phyloP scores from a whole-genome alignment of 2,329 filamentous ascomycete species.

The Passalora sequoiae region DNA sequence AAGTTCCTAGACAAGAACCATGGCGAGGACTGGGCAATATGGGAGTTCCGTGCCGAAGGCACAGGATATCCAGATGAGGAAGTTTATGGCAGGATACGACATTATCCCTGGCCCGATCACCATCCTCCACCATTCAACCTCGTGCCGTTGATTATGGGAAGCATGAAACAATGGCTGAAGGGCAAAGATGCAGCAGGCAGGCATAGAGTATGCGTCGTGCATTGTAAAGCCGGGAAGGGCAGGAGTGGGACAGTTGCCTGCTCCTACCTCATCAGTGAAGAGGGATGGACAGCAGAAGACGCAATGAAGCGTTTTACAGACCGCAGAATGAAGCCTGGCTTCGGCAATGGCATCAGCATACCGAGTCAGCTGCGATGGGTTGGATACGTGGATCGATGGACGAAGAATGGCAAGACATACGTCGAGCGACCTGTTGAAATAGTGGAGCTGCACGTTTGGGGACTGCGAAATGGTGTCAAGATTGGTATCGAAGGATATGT shows the following conservation, averaged over 20 bases:
- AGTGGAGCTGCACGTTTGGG: constrained; percentile 85
- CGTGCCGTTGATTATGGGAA: constrained; percentile 81
- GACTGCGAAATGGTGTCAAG: constrained; percentile 79
- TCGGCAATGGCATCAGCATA: constrained; percentile 86
- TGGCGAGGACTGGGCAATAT: constrained; percentile 81
- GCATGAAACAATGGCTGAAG: constrained; percentile 84
- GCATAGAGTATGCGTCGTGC: constrained; percentile 75
- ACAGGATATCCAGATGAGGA: constrained; percentile 90
- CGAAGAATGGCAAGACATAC: constrained; percentile 62
- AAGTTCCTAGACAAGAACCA: constrained; percentile 84
- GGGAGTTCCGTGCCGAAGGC: constrained; percentile 95
- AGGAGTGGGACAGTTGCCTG: constrained; percentile 83
- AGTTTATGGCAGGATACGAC: constrained; percentile 77
- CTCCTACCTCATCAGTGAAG: constrained; percentile 84
- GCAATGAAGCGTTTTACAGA: constrained; percentile 68
- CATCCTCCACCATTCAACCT: constrained; percentile 90
- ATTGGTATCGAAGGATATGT: constrained; percentile 77
- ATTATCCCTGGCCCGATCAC: constrained; percentile 96
- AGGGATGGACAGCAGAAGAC: constrained; percentile 62
- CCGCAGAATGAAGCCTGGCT: constrained; percentile 79
- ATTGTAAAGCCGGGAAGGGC: constrained; percentile 96
- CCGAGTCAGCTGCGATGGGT: constrained; percentile 87
- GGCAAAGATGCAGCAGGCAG: constrained; percentile 42
- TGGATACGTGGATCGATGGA: constrained; percentile 83
- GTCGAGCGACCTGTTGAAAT: constrained; percentile 79